Conservation (phyloP, 192 early-diverging fungal genomes). For the Coemansia pectinata region DNA sequence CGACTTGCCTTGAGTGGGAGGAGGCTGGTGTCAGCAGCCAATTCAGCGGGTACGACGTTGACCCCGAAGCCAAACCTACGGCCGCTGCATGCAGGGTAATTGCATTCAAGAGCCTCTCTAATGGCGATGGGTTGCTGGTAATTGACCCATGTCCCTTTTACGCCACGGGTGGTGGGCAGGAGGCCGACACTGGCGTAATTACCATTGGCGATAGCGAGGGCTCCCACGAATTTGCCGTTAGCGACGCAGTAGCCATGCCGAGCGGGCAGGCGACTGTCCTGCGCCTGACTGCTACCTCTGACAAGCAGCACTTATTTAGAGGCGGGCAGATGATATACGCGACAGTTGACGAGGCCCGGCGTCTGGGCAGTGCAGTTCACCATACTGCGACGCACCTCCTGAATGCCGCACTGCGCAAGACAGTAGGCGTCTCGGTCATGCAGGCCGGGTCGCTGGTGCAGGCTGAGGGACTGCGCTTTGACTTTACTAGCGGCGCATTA, state of each 20-base stretch:
- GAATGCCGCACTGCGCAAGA: slow-evolving; percentile 86
- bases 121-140: slow-evolving; percentile 64
- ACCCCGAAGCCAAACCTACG: slow-evolving; percentile 60
- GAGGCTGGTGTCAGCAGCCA: slow-evolving; percentile 76
- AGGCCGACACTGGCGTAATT: slow-evolving; percentile 83
- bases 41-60: slow-evolving; percentile 73
- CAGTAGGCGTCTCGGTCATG: slow-evolving; percentile 69
- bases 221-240: slow-evolving; percentile 79
- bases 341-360: slow-evolving; percentile 82
- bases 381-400: slow-evolving; percentile 96
- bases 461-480: slow-evolving; percentile 90
- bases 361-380: slow-evolving; percentile 87
- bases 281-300: slow-evolving; percentile 72
- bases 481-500: slow-evolving; percentile 78
- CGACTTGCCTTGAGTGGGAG: slow-evolving; percentile 78
- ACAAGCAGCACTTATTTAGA: slow-evolving; percentile 73
- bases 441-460: slow-evolving; percentile 96
- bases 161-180: slow-evolving; percentile 92
- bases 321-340: slow-evolving; percentile 64
- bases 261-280: slow-evolving; percentile 84
- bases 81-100: slow-evolving; percentile 59
- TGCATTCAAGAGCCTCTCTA: slow-evolving; percentile 25
- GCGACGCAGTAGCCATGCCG: slow-evolving; percentile 37
- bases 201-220: slow-evolving; percentile 63
- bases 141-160: slow-evolving; percentile 96